Conservation (phyloP, 495 filamentous ascomycete genomes). For the Penicillium crystallinum region DNA sequence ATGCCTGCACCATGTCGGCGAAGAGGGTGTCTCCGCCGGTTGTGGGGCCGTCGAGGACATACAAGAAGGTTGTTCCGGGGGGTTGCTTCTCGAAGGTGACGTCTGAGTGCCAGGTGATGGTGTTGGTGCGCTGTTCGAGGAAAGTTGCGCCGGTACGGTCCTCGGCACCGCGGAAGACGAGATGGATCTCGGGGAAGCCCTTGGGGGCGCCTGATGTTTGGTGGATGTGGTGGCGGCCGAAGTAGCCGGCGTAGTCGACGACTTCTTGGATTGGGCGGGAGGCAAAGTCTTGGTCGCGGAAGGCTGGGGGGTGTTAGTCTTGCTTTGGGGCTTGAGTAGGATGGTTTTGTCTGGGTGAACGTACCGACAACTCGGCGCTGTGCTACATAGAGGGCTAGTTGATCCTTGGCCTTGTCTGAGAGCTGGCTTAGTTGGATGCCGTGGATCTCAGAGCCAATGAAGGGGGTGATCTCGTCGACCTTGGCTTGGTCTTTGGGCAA, state of each 20-base stretch:
- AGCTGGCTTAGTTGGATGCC: constrained; percentile 54
- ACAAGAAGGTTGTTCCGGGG: constrained; percentile 61
- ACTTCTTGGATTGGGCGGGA: constrained; percentile 52
- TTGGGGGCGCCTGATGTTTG: constrained; percentile 56
- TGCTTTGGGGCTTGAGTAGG: not conserved
- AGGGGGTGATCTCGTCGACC: constrained; percentile 47
- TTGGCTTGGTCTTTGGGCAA: constrained; percentile 37
- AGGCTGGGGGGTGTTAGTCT: constrained; percentile 29
- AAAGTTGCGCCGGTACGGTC: constrained; percentile 46
- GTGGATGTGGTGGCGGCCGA: constrained; percentile 59
- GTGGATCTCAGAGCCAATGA: constrained; percentile 51
- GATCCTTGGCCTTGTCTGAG: constrained; percentile 48
- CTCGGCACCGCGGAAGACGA: constrained; percentile 54
- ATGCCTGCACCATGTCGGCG: constrained; percentile 52
- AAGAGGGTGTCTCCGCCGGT: constrained; percentile 64
- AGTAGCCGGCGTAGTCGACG: constrained; percentile 54
- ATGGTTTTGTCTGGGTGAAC: constrained; percentile 1
- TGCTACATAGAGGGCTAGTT: constrained; percentile 53
- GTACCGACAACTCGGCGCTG: constrained; percentile 52
- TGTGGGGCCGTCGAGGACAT: constrained; percentile 53
- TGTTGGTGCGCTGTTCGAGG: constrained; percentile 51
- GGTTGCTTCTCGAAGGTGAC: constrained; percentile 61
- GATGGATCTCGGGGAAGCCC: constrained; percentile 55
- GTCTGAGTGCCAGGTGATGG: constrained; percentile 62
- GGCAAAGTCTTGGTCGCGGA: constrained; percentile 59